Evolutionary conservation across 345 rosid species (phyloP).

Genomic region (Brassica cretica): DNA sequence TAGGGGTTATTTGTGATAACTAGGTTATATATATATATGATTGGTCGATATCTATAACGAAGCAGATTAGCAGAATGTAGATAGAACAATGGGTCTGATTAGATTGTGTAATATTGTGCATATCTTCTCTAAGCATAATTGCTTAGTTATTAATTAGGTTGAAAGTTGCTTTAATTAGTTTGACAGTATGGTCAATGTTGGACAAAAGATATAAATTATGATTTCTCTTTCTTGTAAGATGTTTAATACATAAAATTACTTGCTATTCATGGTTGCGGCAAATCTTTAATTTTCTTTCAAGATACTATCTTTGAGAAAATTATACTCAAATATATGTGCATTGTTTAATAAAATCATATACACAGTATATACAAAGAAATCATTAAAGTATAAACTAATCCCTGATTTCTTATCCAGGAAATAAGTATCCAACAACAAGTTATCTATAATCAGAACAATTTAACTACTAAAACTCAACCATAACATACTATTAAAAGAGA

Average conservation of each 20-base stretch:
- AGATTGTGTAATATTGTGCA: constrained; percentile 7
- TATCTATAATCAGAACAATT: too few relatives aligned
- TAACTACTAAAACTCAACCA: too few relatives aligned
- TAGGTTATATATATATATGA: neutral
- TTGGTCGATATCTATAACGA: constrained; percentile 23
- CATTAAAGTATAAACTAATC: too few relatives aligned
- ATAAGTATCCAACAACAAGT: too few relatives aligned
- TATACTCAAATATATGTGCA: neutral
- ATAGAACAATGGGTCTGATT: neutral
- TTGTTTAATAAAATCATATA: too few relatives aligned
- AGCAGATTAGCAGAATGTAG: neutral
- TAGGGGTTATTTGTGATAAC: too few relatives aligned
- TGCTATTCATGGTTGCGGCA: neutral
- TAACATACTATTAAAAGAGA: too few relatives aligned
- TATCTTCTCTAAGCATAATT: constrained; percentile 7
- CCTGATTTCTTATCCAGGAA: too few relatives aligned
- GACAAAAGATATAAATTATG: constrained; percentile 1
- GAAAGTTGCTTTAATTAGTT: constrained; percentile 6
- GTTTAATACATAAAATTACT: neutral
- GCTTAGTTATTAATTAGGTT: constrained; percentile 2
- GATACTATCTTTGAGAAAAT: neutral
- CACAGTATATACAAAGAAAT: too few relatives aligned
- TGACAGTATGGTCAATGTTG: constrained; percentile 2
- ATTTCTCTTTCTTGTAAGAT: neutral
- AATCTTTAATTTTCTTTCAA: too few relatives aligned